Conservation (phyloP, 768 basidiomycete genomes). For the Tulasnella sp. region DNA sequence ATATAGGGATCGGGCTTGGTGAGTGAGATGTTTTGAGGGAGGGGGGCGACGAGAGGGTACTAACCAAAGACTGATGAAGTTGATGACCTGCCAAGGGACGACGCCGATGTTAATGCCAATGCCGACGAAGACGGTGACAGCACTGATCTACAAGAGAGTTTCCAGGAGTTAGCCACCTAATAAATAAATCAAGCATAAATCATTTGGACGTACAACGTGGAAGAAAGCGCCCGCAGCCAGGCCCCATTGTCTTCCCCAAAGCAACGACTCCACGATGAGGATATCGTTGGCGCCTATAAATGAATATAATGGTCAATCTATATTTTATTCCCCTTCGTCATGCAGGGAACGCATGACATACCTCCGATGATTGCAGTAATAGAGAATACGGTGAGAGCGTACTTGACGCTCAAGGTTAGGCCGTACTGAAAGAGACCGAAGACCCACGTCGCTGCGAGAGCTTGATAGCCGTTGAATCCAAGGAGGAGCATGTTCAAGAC, state of each 20-base stretch:
- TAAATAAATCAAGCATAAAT: not conserved
- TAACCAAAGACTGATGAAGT: not conserved
- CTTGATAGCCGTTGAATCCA: not conserved
- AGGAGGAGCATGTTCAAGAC: conserved; percentile 3
- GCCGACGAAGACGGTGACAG: not conserved
- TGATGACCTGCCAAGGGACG: not conserved
- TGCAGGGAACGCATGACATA: too few relatives aligned
- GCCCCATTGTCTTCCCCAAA: not conserved
- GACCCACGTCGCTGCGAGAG: not conserved
- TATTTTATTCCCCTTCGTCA: too few relatives aligned
- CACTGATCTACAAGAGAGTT: not conserved
- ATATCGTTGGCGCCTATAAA: not conserved
- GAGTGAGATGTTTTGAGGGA: not conserved
- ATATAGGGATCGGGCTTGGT: not conserved
- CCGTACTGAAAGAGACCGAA: not conserved
- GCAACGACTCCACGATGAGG: not conserved
- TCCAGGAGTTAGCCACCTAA: not conserved
- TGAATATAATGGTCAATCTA: too few relatives aligned
- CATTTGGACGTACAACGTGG: not conserved
- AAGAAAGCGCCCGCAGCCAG: not conserved
- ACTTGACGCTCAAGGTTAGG: not conserved
- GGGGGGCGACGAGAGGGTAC: not conserved
- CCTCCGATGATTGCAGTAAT: not conserved
- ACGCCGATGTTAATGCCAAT: not conserved
- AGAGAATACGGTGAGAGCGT: not conserved